Evolutionary conservation across 192 early-diverging fungal genomes (phyloP), one percentile per base, ranked within the genome.

Genomic region (Chytriomyces hyalinus): DNA sequence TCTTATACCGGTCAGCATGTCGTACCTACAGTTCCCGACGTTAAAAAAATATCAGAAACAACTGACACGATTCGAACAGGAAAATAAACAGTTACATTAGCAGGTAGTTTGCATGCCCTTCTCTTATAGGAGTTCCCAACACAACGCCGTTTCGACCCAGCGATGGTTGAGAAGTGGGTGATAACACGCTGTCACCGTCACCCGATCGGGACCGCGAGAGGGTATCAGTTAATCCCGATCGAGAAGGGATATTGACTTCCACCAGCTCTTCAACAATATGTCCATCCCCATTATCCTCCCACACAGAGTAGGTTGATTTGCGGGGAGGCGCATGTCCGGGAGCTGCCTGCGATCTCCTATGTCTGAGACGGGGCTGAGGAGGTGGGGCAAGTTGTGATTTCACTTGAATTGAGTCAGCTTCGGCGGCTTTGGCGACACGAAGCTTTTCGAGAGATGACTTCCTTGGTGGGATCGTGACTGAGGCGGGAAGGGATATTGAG

Each of bases 1-100:
- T 24, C 97, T 89, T 78, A 98, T 96, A 15, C 97, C 96, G 0
- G 94, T 98, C 36, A 98, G 87, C 97, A 98, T 97, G 75, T 97
- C 94, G 86, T 96, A 97, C 68, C 26, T 63, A 9, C 47, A 5
- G 2, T 10, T 36, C 24, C 24, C 97, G 86, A 10, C 0, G 5
- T 11, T 26, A 36, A 36, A 36, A 36, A 36, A 36, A 24, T 4
- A 64, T 36, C 36, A 36, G 17, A 46, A 43, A 45, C 13, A 46
- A 47, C 13, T 46, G 65, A n/a, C 17, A 2, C 17, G 43, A 5
- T 57, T 11, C 45, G 4, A 15, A n/a, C 3, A 13, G 2, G 10
- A 47, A 11, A 22, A 49, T 45, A 2, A 45, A 4, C 6, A 68
- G 43, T 68, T 24, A 68, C 96, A 98, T 98, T 9, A 98, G 85